Evolutionary conservation across 257 asterid genomes (phyloP).

Genomic region (Plantago major): DNA sequence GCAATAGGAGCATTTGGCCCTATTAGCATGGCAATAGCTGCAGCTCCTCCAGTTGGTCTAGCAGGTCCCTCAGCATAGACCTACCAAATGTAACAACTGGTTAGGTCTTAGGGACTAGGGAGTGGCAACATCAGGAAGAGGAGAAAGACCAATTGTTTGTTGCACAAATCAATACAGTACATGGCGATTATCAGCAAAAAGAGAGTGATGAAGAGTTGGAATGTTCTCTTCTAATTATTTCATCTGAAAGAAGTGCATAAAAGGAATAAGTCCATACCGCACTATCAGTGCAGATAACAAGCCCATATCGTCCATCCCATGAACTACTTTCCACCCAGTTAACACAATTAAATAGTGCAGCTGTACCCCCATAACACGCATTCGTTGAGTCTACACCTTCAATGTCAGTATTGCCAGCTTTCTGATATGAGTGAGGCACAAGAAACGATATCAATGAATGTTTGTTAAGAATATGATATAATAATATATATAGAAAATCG

Average conservation of each 20-base stretch:
- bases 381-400: slow-evolving; percentile 99
- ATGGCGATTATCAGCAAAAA: background rate
- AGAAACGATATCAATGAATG: slow-evolving; percentile 11
- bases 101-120: background rate
- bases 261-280: slow-evolving; percentile 57
- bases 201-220: background rate
- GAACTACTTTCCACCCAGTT: slow-evolving; percentile 98
- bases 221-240: background rate
- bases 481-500: background rate
- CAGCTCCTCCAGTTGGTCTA: slow-evolving; percentile 99
- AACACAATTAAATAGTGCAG: slow-evolving; percentile 89
- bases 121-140: background rate
- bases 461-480: background rate
- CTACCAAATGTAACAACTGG: slow-evolving; percentile 37
- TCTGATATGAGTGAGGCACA: slow-evolving; percentile 40
- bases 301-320: slow-evolving; percentile 99
- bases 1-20: slow-evolving; percentile 97
- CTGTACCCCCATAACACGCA: slow-evolving; percentile 99
- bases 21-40: slow-evolving; percentile 93
- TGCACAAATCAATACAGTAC: background rate
- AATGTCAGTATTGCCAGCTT: slow-evolving; percentile 83
- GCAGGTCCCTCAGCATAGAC: slow-evolving; percentile 99
- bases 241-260: slow-evolving; percentile 10
- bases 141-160: background rate
- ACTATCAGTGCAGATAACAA: slow-evolving; percentile 98